Conservation (phyloP, 164 flowering plant species). For the Dillenia suffruticosa region DNA sequence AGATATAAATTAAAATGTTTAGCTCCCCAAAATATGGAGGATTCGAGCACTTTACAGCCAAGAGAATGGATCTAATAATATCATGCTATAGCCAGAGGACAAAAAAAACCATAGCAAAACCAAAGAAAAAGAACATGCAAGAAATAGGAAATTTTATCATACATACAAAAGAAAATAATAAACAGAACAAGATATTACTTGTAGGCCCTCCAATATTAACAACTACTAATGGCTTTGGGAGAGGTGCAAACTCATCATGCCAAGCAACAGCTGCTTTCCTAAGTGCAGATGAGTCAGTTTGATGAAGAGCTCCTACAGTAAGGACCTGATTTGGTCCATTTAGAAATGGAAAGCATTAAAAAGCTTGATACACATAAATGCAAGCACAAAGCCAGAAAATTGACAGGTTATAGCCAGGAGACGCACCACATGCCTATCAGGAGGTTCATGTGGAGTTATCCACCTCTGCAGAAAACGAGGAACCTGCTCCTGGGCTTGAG, state of each 20-base stretch:
- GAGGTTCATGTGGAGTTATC: constrained; percentile 93
- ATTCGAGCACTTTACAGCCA: too few species aligned
- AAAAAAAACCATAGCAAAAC: too few species aligned
- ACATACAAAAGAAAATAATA: neutral
- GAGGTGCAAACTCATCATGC: constrained; percentile 88
- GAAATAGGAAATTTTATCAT: neutral
- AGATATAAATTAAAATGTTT: too few species aligned
- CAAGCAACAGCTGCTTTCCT: constrained; percentile 77
- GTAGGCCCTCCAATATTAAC: constrained; percentile 94
- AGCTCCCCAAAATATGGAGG: too few species aligned
- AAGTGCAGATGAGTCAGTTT: constrained; percentile 73
- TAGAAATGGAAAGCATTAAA: too few species aligned
- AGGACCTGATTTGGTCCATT: constrained; percentile 45
- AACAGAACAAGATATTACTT: constrained; percentile 36
- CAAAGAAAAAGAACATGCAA: too few species aligned
- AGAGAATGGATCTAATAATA: too few species aligned
- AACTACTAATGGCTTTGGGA: constrained; percentile 87
- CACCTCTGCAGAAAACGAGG: constrained; percentile 71
- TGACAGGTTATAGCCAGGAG: neutral
- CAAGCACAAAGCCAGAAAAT: too few species aligned
- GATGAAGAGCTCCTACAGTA: constrained; percentile 89
- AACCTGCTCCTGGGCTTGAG: constrained; percentile 70
- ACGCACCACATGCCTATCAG: constrained; percentile 74
- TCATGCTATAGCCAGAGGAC: too few species aligned
- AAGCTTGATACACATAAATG: too few species aligned